Evolutionary conservation across 2,329 filamentous ascomycete species (phyloP).

Genomic region (Pseudonectria buxi): DNA sequence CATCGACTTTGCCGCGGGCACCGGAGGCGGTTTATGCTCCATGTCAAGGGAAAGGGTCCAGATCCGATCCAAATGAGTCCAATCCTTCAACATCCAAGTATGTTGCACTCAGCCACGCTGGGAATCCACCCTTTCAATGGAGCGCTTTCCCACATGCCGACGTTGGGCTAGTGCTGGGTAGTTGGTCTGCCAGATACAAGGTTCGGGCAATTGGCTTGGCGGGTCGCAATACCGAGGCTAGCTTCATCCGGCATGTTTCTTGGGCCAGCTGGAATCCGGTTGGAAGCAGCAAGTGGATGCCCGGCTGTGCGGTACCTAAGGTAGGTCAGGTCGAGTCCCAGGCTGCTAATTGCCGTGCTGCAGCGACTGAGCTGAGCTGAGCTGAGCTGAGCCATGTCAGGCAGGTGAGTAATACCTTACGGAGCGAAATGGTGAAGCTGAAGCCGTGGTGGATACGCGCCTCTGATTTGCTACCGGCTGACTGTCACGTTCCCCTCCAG

Average conservation of each 20-base stretch:
- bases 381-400: neutral
- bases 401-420: too few species aligned
- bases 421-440: neutral
- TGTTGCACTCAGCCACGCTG: slow-evolving; percentile 11
- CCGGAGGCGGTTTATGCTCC: slow-evolving; percentile 1
- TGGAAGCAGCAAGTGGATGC: too few species aligned
- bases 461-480: slow-evolving; percentile 10
- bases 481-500: slow-evolving; percentile 5
- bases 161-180: slow-evolving; percentile 6
- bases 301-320: too few species aligned
- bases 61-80: slow-evolving; percentile 11
- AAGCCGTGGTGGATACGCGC: neutral
- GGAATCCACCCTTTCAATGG: slow-evolving; percentile 11
- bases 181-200: slow-evolving; percentile 4
- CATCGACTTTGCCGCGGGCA: neutral
- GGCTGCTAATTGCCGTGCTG: neutral
- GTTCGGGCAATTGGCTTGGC: slow-evolving; percentile 11
- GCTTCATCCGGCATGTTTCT: slow-evolving; percentile 3
- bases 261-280: too few species aligned
- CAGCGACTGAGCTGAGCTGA: too few species aligned
- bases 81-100: slow-evolving; percentile 9
- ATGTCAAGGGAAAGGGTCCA: neutral
- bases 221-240: slow-evolving; percentile 15
- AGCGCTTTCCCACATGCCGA: slow-evolving; percentile 8
- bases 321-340: neutral